These are phyloP conservation scores for Polygonum maritimum DNA, from an alignment of 148 eudicot species.

Conservation along the genomic window DNA sequence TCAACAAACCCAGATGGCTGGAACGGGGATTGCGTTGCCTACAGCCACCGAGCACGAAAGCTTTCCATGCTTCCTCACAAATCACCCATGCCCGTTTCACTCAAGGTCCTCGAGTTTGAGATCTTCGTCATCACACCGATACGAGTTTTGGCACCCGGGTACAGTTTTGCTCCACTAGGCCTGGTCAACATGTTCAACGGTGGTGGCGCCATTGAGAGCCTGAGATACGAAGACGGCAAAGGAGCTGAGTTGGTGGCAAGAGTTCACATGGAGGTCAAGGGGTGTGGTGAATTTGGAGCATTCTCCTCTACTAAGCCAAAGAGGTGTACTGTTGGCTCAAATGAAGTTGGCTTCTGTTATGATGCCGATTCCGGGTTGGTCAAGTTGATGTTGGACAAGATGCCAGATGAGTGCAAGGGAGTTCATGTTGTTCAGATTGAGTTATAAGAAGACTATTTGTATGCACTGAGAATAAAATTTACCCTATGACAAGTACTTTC, in stretches of 20 bases:
- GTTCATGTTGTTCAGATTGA: conserved; percentile 57
- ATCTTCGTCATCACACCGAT: conserved; percentile 61
- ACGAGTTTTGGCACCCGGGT: conserved; percentile 41
- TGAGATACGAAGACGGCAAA: conserved; percentile 28
- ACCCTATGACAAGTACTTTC: no score
- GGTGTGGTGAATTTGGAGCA: conserved; percentile 74
- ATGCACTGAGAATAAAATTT: not conserved
- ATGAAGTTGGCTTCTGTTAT: conserved; percentile 40
- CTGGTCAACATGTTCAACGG: conserved; percentile 81
- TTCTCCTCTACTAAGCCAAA: conserved; percentile 68
- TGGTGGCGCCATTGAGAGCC: conserved; percentile 77
- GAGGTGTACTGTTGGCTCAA: conserved; percentile 46
- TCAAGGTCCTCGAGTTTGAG: conserved; percentile 74
- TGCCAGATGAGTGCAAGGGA: conserved; percentile 51
- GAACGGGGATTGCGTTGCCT: conserved; percentile 52
- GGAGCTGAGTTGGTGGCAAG: conserved; percentile 29
- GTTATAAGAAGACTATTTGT: conserved; percentile 21
- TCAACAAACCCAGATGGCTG: conserved; percentile 42
- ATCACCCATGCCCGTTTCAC: conserved; percentile 51
- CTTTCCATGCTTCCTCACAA: conserved; percentile 44
- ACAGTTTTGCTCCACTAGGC: conserved; percentile 72
- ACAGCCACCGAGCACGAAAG: conserved; percentile 36
- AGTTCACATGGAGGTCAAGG: conserved; percentile 61
- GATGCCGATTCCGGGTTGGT: conserved; percentile 54
- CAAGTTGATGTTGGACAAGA: conserved; percentile 35